phyloP scores from a whole-genome alignment of 192 early-diverging fungal species.

The Powellomyces hirtus region DNA sequence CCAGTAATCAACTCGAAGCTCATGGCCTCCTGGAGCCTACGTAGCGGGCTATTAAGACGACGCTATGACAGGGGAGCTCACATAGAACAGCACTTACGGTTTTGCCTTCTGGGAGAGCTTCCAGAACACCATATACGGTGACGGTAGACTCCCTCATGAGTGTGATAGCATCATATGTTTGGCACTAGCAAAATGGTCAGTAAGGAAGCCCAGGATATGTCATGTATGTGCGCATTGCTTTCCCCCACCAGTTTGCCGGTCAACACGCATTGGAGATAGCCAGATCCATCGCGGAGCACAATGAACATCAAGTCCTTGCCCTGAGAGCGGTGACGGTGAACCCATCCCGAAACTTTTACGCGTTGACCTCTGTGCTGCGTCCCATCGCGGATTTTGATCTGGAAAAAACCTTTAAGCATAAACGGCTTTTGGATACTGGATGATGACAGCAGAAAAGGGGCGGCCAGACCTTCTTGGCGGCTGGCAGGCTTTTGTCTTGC shows the following conservation, averaged over 20 bases:
- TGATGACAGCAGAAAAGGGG: no score
- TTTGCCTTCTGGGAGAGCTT: constrained; percentile 89
- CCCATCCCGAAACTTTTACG: constrained; percentile 91
- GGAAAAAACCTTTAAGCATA: no score
- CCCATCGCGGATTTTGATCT: constrained; percentile 77
- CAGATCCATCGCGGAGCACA: constrained; percentile 91
- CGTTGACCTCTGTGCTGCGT: constrained; percentile 68
- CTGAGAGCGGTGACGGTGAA: constrained; percentile 91
- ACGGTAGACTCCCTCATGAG: constrained; percentile 94
- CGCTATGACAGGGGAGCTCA: neutral
- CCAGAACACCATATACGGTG: constrained; percentile 79
- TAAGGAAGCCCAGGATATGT: no score
- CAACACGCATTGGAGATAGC: constrained; percentile 91
- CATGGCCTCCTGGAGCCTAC: constrained; percentile 93
- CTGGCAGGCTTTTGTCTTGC: constrained; percentile 71
- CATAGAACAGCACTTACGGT: constrained; percentile 47
- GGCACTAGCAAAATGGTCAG: constrained; percentile 79
- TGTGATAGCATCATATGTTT: constrained; percentile 90
- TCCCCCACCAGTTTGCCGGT: constrained; percentile 77
- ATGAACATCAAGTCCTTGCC: constrained; percentile 96
- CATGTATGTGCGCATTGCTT: neutral
- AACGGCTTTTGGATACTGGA: no score
- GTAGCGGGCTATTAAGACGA: constrained; percentile 3
- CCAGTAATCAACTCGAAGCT: constrained; percentile 95
- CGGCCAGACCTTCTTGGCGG: constrained; percentile 58